Evolutionary conservation across 2,329 filamentous ascomycete species (phyloP).

Genomic region (Lachnellula cervina): DNA sequence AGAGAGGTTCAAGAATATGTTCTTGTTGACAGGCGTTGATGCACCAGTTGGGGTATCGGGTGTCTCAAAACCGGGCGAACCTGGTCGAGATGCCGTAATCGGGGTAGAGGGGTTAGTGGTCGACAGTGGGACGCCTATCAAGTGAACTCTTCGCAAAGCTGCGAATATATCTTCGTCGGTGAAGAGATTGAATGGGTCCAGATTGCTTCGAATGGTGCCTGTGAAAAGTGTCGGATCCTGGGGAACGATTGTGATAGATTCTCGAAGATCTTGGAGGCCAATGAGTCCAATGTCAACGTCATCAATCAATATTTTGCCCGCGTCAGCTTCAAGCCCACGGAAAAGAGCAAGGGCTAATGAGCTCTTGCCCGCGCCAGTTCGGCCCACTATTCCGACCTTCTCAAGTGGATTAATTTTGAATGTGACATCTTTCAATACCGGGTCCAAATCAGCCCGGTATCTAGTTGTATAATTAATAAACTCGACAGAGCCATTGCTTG

Average conservation of each 20-base stretch:
- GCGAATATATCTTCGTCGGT: conserved; percentile 87
- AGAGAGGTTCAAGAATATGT: conserved; percentile 83
- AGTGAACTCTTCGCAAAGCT: conserved; percentile 79
- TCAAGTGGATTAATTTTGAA: conserved; percentile 84
- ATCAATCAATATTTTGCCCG: conserved; percentile 85
- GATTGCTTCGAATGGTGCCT: conserved; percentile 84
- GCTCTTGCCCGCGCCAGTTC: conserved; percentile 94
- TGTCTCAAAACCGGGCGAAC: conserved; percentile 22
- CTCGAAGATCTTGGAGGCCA: conserved; percentile 86
- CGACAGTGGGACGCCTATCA: conserved; percentile 56
- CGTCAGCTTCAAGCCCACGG: conserved; percentile 85
- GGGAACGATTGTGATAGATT: conserved; percentile 94
- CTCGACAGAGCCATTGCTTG: conserved; percentile 76
- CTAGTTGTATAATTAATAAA: conserved; percentile 86
- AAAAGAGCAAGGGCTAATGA: conserved; percentile 91
- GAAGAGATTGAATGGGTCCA: conserved; percentile 87
- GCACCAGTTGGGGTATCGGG: conserved; percentile 28
- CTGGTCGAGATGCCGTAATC: conserved; percentile 29
- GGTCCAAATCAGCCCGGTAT: conserved; percentile 82
- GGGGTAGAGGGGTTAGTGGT: conserved; percentile 30
- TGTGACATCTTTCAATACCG: conserved; percentile 75
- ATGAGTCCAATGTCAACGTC: conserved; percentile 85
- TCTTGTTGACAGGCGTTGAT: conserved; percentile 67
- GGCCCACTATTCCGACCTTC: conserved; percentile 93
- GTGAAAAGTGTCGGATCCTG: conserved; percentile 95